Conservation (phyloP, 768 basidiomycete species). For the Lyophyllum shimeji region DNA sequence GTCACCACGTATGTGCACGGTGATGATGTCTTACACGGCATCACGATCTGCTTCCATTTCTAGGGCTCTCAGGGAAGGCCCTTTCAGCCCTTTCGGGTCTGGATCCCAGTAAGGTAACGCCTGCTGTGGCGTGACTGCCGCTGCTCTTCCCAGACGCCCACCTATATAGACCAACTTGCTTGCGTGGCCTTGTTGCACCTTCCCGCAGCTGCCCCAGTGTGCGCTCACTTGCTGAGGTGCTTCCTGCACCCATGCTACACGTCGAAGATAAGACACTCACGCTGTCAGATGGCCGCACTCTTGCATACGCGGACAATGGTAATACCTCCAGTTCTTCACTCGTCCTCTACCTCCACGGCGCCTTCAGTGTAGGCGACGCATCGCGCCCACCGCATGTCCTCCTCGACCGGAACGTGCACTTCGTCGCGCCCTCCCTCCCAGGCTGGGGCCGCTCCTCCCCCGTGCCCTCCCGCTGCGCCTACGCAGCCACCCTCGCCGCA, state of each 20-base stretch:
- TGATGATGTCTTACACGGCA: not conserved
- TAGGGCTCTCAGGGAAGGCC: slow-evolving; percentile 7
- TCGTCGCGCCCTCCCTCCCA: slow-evolving; percentile 52
- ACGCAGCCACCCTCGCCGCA: slow-evolving; percentile 38
- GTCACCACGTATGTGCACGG: not conserved
- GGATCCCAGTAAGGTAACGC: slow-evolving; percentile 1
- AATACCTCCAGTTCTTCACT: slow-evolving; percentile 47
- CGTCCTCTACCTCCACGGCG: slow-evolving; percentile 57
- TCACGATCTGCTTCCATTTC: slow-evolving; percentile 10
- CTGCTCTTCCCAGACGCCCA: slow-evolving; percentile 4
- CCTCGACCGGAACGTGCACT: slow-evolving; percentile 40
- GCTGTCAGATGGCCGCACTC: slow-evolving; percentile 42
- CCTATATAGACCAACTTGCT: not conserved
- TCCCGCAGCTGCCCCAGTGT: not conserved
- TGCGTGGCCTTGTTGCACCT: not conserved
- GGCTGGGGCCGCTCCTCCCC: slow-evolving; percentile 60
- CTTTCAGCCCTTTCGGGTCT: slow-evolving; percentile 6
- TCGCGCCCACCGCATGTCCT: slow-evolving; percentile 31
- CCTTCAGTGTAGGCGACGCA: slow-evolving; percentile 49
- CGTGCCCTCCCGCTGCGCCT: slow-evolving; percentile 29
- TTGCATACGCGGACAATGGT: slow-evolving; percentile 56
- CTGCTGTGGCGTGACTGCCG: slow-evolving; percentile 10
- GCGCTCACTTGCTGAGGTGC: not conserved
- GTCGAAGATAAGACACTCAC: slow-evolving; percentile 36
- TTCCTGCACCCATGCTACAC: slow-evolving; percentile 23